phyloP scores from a whole-genome alignment of 2,329 filamentous ascomycete genomes.

The Fusarium concolor region DNA sequence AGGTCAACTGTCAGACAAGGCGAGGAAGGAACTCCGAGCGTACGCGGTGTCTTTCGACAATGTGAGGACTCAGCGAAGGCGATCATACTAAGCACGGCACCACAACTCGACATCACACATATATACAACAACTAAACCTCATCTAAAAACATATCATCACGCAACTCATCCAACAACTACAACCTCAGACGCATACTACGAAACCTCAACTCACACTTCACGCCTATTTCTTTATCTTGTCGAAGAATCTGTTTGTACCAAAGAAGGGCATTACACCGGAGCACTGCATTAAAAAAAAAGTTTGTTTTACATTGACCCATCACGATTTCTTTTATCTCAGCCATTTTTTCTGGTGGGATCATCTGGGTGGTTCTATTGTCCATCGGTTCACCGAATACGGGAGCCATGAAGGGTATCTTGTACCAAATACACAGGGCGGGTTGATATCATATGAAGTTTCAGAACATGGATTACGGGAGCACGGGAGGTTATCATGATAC shows the following conservation, averaged over 20 bases:
- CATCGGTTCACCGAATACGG: slow-evolving; percentile 41
- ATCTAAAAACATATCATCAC: slow-evolving; percentile 38
- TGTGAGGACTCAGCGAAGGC: slow-evolving; percentile 70
- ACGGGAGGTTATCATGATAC: slow-evolving; percentile 49
- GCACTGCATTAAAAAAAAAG: slow-evolving; percentile 62
- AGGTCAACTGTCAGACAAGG: slow-evolving; percentile 76
- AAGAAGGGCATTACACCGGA: slow-evolving; percentile 61
- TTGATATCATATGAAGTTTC: slow-evolving; percentile 50
- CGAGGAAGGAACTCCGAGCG: slow-evolving; percentile 81
- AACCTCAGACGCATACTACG: slow-evolving; percentile 33
- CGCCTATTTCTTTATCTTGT: slow-evolving; percentile 40
- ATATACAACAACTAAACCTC: slow-evolving; percentile 6
- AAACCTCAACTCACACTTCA: slow-evolving; percentile 34
- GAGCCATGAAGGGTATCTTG: slow-evolving; percentile 46
- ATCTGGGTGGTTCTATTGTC: slow-evolving; percentile 42
- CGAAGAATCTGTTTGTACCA: slow-evolving; percentile 56
- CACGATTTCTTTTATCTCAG: slow-evolving; percentile 37
- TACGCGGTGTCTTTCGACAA: slow-evolving; percentile 93
- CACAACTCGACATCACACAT: slow-evolving; percentile 9
- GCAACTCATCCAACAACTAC: slow-evolving; percentile 50
- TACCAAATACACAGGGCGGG: slow-evolving; percentile 49
- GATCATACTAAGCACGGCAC: slow-evolving; percentile 62
- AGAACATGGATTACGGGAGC: slow-evolving; percentile 52
- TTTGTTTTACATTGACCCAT: slow-evolving; percentile 44
- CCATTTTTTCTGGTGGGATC: slow-evolving; percentile 31